phyloP scores from a whole-genome alignment of 768 basidiomycete genomes.

The Lactifluus rugatus region DNA sequence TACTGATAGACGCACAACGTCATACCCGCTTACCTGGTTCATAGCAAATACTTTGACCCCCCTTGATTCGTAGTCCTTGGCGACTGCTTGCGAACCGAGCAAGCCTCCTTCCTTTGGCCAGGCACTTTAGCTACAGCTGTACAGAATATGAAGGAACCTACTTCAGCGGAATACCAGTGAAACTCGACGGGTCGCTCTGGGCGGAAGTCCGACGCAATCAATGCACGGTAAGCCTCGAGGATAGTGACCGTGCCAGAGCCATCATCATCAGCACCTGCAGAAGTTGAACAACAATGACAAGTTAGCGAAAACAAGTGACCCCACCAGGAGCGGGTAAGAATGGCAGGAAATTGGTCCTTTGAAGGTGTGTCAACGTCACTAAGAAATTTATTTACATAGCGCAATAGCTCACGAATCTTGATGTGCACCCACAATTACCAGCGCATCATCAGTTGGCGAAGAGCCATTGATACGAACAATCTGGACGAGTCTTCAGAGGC shows the following conservation, averaged over 20 bases:
- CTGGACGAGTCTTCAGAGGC: conserved; percentile 29
- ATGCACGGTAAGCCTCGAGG: conserved; percentile 62
- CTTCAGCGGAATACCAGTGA: conserved; percentile 81
- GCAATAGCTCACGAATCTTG: conserved; percentile 56
- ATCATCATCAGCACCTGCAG: conserved; percentile 56
- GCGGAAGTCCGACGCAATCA: conserved; percentile 58
- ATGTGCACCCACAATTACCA: conserved; percentile 70
- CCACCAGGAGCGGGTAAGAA: conserved; percentile 69
- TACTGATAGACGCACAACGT: neutral
- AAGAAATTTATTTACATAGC: conserved; percentile 1
- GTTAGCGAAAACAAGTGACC: neutral
- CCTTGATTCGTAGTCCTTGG: conserved; percentile 56
- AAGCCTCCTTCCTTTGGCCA: conserved; percentile 62
- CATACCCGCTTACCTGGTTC: conserved; percentile 51
- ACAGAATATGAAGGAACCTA: conserved; percentile 23
- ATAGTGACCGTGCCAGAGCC: conserved; percentile 67
- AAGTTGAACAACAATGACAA: conserved; percentile 1
- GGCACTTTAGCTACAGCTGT: neutral
- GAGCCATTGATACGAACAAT: conserved; percentile 71
- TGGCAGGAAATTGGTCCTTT: conserved; percentile 67
- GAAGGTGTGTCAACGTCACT: conserved; percentile 3
- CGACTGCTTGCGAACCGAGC: conserved; percentile 85
- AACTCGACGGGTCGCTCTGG: conserved; percentile 64
- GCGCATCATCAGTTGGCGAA: conserved; percentile 45
- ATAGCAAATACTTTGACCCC: conserved; percentile 65